These are phyloP conservation scores for Pseudogymnoascus sp. DNA, from an alignment of 2,329 filamentous ascomycete species.

Conservation along the genomic window DNA sequence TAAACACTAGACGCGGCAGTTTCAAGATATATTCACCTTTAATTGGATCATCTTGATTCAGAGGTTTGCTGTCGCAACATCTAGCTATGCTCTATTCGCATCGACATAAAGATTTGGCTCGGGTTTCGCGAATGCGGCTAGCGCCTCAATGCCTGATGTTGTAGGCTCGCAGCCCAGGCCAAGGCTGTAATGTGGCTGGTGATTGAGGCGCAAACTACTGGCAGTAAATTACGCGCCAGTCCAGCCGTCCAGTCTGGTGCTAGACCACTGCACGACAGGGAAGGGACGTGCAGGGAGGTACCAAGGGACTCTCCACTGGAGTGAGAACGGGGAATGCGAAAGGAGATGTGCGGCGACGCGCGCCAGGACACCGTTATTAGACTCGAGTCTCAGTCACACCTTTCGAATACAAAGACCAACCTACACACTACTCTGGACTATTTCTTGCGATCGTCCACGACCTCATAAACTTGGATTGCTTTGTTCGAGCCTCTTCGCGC, in stretches of 20 bases:
- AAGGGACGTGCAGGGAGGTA: neutral
- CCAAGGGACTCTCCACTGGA: neutral
- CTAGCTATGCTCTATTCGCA: neutral
- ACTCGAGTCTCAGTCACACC: slow-evolving; percentile 7
- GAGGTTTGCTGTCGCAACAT: slow-evolving; percentile 9
- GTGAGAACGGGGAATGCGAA: slow-evolving; percentile 6
- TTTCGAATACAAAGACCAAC: neutral
- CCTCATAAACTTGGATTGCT: neutral
- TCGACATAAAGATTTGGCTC: neutral
- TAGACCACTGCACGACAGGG: neutral
- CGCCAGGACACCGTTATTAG: slow-evolving; percentile 5
- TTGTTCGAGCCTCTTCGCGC: neutral
- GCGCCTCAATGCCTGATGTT: neutral
- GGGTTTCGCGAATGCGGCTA: slow-evolving; percentile 7
- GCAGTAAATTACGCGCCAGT: slow-evolving; percentile 3
- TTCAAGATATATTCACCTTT: slow-evolving; percentile 51
- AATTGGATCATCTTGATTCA: slow-evolving; percentile 79
- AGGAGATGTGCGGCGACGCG: slow-evolving; percentile 10
- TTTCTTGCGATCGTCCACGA: neutral
- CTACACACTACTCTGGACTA: slow-evolving; percentile 2
- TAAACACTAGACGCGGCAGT: neutral
- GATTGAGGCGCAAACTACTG: neutral
- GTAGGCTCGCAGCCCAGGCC: neutral
- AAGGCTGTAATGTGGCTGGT: neutral
- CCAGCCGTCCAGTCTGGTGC: neutral